phyloP scores from a whole-genome alignment of 768 basidiomycete species.

The Solioccasus polychromus region DNA sequence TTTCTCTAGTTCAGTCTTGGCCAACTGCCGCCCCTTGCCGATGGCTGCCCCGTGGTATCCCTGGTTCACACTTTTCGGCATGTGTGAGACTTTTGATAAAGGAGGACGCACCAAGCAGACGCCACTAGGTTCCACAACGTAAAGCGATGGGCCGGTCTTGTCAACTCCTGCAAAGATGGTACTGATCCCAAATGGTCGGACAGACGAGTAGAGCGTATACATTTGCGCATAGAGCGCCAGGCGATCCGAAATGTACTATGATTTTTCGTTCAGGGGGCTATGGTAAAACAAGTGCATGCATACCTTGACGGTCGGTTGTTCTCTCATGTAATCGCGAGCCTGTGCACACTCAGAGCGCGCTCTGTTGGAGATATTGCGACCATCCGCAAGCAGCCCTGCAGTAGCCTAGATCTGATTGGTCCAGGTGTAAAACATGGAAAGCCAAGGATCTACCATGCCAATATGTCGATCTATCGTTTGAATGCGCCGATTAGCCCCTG shows the following conservation, averaged over 20 bases:
- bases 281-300: conserved; percentile 6
- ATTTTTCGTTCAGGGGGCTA: background rate
- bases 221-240: conserved; percentile 88
- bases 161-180: conserved; percentile 89
- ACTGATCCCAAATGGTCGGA: conserved; percentile 94
- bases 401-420: conserved; percentile 60
- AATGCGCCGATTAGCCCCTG: conserved; percentile 89
- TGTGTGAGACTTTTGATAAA: background rate
- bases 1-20: conserved; percentile 98
- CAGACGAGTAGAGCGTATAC: conserved; percentile 97
- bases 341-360: conserved; percentile 81
- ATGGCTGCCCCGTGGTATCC: conserved; percentile 97
- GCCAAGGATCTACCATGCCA: conserved; percentile 63
- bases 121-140: conserved; percentile 93
- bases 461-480: conserved; percentile 92
- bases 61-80: conserved; percentile 37
- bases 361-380: conserved; percentile 79
- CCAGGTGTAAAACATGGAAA: background rate
- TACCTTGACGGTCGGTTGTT: conserved; percentile 80
- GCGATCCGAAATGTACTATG: conserved; percentile 66
- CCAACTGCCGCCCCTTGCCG: conserved; percentile 96
- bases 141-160: conserved; percentile 81
- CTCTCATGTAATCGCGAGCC: conserved; percentile 69
- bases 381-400: conserved; percentile 91
- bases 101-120: conserved; percentile 69